These are phyloP conservation scores for Backusella tuberculispora DNA, from an alignment of 192 early-diverging fungal species.

Conservation along the genomic window DNA sequence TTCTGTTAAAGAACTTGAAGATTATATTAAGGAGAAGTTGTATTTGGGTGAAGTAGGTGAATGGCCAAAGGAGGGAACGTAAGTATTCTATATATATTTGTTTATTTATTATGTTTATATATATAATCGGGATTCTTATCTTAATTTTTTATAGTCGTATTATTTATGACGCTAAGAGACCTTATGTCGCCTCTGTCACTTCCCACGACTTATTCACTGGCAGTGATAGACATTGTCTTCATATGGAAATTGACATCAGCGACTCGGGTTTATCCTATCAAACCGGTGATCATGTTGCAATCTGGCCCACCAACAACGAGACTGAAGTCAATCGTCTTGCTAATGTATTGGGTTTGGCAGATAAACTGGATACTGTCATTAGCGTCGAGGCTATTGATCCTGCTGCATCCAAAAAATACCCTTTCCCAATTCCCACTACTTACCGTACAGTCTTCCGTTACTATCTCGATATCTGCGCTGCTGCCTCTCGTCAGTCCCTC, in stretches of 20 bases:
- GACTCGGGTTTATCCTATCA: constrained; percentile 85
- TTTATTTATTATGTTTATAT: no score
- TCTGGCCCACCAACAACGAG: constrained; percentile 89
- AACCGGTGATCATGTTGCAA: constrained; percentile 93
- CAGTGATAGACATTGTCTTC: constrained; percentile 83
- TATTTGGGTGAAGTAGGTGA: constrained; percentile 49
- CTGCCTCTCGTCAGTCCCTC: constrained; percentile 73
- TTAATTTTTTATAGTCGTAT: constrained; percentile 41
- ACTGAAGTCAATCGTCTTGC: constrained; percentile 72
- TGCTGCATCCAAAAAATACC: constrained; percentile 74
- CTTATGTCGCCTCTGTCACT: constrained; percentile 73
- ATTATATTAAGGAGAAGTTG: constrained; percentile 41
- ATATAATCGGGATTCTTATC: neutral
- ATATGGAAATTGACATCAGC: constrained; percentile 90
- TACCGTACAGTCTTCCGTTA: constrained; percentile 87
- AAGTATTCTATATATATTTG: constrained; percentile 1
- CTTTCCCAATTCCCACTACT: constrained; percentile 88
- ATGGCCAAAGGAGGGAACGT: neutral
- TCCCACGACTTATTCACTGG: constrained; percentile 72
- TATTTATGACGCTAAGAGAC: constrained; percentile 87
- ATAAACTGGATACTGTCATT: constrained; percentile 72
- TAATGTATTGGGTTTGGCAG: constrained; percentile 59
- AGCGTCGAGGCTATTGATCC: constrained; percentile 73
- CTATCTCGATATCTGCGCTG: constrained; percentile 86
- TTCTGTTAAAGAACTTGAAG: constrained; percentile 54